Evolutionary conservation across 345 rosid species (phyloP).

Genomic region (Brassica cretica): DNA sequence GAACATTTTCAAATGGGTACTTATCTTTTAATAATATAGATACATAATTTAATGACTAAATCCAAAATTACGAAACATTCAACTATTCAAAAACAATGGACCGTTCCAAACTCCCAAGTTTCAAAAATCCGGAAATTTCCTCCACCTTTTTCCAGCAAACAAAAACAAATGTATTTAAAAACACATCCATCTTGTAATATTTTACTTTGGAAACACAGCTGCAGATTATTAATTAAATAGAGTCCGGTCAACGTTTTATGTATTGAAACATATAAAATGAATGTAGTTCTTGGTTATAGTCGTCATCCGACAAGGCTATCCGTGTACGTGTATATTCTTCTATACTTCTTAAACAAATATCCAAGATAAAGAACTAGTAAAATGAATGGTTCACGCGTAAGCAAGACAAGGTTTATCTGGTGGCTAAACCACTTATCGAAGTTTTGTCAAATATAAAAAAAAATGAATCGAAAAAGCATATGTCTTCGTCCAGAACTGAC

Average conservation of each 20-base stretch:
- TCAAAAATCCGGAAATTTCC: not conserved
- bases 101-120: slow-evolving; percentile 7
- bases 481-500: not conserved
- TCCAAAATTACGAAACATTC: not conserved
- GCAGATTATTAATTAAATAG: not conserved
- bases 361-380: not conserved
- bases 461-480: not conserved
- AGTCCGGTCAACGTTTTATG: not conserved
- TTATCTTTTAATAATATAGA: too few species aligned
- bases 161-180: not conserved
- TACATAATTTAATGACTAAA: not conserved
- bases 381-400: not conserved
- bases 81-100: slow-evolving; percentile 6
- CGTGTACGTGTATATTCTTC: not conserved
- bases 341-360: not conserved
- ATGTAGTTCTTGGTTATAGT: not conserved
- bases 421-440: not conserved
- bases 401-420: not conserved
- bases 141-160: not conserved
- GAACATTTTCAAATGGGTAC: too few species aligned
- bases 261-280: not conserved
- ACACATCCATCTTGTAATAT: not conserved
- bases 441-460: not conserved
- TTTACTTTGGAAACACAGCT: not conserved
- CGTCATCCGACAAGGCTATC: slow-evolving; percentile 6